Evolutionary conservation across 179 eudicot genomes (phyloP).

Genomic region (Actinidia chinensis): DNA sequence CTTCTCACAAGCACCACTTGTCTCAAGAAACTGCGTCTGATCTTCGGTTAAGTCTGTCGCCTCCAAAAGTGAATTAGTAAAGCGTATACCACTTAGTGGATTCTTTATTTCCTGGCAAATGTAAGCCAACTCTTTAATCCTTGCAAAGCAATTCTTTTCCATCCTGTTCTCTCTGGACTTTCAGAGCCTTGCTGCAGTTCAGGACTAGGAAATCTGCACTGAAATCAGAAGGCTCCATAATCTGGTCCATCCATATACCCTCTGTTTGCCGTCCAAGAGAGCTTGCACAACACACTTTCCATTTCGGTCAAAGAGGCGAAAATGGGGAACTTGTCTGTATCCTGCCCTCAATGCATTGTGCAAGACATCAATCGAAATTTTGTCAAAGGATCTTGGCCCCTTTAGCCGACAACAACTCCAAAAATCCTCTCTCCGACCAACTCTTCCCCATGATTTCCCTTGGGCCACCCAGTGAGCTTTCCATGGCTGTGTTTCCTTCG

Average conservation of each 20-base stretch:
- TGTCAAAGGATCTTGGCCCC: slow-evolving; percentile 82
- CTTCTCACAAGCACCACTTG: slow-evolving; percentile 80
- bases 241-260: slow-evolving; percentile 67
- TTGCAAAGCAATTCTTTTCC: slow-evolving; percentile 53
- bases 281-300: slow-evolving; percentile 82
- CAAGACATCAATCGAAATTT: slow-evolving; percentile 84
- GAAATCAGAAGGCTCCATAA: slow-evolving; percentile 88
- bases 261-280: slow-evolving; percentile 85
- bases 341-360: slow-evolving; percentile 87
- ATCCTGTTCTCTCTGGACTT: slow-evolving; percentile 75
- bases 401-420: slow-evolving; percentile 79
- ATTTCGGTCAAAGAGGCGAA: slow-evolving; percentile 64
- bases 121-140: slow-evolving; percentile 88
- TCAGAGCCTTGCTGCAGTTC: slow-evolving; percentile 80
- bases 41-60: slow-evolving; percentile 71
- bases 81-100: slow-evolving; percentile 82
- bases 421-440: slow-evolving; percentile 91
- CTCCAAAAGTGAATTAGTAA: slow-evolving; percentile 78
- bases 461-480: slow-evolving; percentile 83
- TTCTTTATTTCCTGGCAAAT: slow-evolving; percentile 80
- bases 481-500: slow-evolving; percentile 97
- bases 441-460: slow-evolving; percentile 63
- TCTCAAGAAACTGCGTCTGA: slow-evolving; percentile 86
- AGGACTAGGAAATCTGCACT: slow-evolving; percentile 85
- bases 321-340: slow-evolving; percentile 72